Percentiles rank a stretch among this genome's conserved stretches.
These are phyloP conservation scores for Trametes polyzona DNA, from an alignment of 1,284 basidiomycete genomes.

Conservation along the genomic window DNA sequence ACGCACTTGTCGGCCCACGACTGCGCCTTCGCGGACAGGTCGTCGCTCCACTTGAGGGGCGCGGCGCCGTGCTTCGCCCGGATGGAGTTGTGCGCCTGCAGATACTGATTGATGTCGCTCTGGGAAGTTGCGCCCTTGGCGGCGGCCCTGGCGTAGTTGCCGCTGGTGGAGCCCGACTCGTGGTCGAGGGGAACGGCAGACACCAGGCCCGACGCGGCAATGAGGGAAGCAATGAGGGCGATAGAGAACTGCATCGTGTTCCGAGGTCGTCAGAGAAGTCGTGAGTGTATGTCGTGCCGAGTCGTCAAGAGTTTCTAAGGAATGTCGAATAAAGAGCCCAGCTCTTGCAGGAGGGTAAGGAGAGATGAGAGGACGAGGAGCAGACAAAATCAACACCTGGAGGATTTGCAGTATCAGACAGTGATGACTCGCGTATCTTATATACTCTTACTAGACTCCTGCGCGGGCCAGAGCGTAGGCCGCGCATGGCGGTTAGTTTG, in stretches of 20 bases:
- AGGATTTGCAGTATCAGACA: too few relatives aligned
- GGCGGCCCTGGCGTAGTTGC: not conserved
- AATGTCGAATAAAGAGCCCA: too few relatives aligned
- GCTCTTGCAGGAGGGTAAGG: too few relatives aligned
- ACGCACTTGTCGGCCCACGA: constrained; percentile 66
- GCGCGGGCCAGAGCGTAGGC: too few relatives aligned
- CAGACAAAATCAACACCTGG: too few relatives aligned
- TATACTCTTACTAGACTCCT: too few relatives aligned
- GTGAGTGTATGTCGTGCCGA: too few relatives aligned
- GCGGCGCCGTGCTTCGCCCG: constrained; percentile 65
- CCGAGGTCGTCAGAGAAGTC: not conserved
- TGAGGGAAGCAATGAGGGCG: constrained; percentile 11
- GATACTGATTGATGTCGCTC: constrained; percentile 45
- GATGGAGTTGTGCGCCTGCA: constrained; percentile 60
- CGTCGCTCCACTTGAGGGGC: constrained; percentile 60
- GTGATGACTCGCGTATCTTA: too few relatives aligned
- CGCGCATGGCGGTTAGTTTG: too few relatives aligned
- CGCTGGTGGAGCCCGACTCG: too few relatives aligned
- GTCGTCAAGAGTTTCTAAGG: too few relatives aligned
- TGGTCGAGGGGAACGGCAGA: constrained; percentile 17
- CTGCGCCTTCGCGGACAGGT: constrained; percentile 58
- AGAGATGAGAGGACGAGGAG: too few relatives aligned
- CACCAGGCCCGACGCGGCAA: constrained; percentile 16
- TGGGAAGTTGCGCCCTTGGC: constrained; percentile 26
- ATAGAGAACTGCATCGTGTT: constrained; percentile 20